phyloP scores from a whole-genome alignment of 257 asterid species.

The Plantago ovata region DNA sequence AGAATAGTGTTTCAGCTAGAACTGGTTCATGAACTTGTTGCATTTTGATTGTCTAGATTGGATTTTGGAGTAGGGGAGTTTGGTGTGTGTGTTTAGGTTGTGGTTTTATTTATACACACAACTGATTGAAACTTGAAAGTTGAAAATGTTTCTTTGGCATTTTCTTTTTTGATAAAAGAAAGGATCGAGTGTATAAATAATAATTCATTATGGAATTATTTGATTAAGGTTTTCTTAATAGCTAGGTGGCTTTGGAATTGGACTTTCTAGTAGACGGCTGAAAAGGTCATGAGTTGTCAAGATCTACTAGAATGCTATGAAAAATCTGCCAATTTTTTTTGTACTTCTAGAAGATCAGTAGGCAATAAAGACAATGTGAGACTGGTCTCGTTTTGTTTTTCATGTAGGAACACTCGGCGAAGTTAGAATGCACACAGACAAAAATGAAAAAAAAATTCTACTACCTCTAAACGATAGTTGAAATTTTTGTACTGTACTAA shows the following conservation, averaged over 20 bases:
- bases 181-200: background rate
- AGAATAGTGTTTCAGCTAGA: conserved; percentile 16
- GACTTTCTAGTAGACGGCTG: conserved; percentile 27
- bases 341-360: conserved; percentile 2
- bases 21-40: conserved; percentile 23
- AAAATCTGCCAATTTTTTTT: background rate
- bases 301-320: too few species aligned
- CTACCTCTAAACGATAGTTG: too few species aligned
- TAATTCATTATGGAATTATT: background rate
- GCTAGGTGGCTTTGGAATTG: conserved; percentile 18
- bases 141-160: conserved; percentile 23
- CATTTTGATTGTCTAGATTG: background rate
- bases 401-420: too few species aligned
- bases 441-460: too few species aligned
- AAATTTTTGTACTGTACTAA: too few species aligned
- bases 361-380: background rate
- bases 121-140: conserved; percentile 27
- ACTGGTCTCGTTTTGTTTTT: too few species aligned
- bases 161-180: background rate
- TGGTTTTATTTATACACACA: conserved; percentile 25
- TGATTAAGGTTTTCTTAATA: conserved; percentile 14
- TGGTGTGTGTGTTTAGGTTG: conserved; percentile 19
- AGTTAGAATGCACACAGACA: background rate
- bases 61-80: background rate
- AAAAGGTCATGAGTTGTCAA: background rate